Base-by-base conservation (phyloP, 179 eudicot genomes). In the Vitellaria paradoxa region DNA sequence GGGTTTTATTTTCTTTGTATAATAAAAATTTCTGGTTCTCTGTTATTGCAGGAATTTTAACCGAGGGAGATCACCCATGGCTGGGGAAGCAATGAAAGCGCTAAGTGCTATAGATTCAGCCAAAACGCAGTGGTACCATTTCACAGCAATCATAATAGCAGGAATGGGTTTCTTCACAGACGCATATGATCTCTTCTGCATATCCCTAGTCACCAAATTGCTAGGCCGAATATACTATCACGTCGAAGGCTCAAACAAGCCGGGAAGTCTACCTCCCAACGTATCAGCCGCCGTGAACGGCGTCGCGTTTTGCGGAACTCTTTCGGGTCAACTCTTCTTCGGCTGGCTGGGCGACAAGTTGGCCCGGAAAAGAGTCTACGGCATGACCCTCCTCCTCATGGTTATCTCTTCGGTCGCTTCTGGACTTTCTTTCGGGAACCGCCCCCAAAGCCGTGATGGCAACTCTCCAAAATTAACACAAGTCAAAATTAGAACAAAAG, bases 271-370 rank as follows among this genome's bases (percentile, higher is more conserved):
- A 21, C 94, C 94, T 13, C 92, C 94, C 11, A 81, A 78, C 70
- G 87, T 82, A 72, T 74, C 94, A 3, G 84, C 94, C 9, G 88
- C 89, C 7, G 86, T 91, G 68, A 89, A 86, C 46, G 94, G 94
- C 1, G 94, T 91, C 4, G 94, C 92, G 6, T 72, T 91, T 1
- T 84, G 87, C 10, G 94, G 94, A 18, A 89, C 92, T 2, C 83
- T 90, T 0, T 77, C 86, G 0, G 92, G 92, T 47, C 93, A 89
- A 79, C 88, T 89, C 42, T 89, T 89, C 78, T 89, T 89, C 71
- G 94, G 94, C 69, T 89, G 92, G 94, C 87, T 91, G n/a, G 94
- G 92, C 26, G 94, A 91, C 77, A 91, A 91, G 81, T 45, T 91
- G 65, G 94, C 91, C 61, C 82, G 94, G 6, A 91, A 89, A 73